Percentiles rank a stretch among this genome's conserved stretches.
Conservation (phyloP, 495 filamentous ascomycete species). For the Trichoderma orchidacearum region DNA sequence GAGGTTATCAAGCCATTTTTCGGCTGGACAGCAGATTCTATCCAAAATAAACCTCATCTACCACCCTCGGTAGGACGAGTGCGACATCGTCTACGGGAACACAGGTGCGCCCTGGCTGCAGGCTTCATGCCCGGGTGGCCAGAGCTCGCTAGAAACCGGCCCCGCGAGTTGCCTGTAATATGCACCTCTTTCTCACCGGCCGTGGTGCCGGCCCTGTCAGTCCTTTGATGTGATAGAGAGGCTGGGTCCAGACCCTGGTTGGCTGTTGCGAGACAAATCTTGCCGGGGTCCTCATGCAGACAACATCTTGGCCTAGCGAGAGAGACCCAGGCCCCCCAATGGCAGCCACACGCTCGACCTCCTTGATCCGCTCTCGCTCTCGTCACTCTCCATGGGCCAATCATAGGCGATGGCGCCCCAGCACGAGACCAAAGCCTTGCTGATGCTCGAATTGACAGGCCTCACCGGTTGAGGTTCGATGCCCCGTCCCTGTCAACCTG, state of each 20-base stretch:
- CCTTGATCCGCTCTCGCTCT: neutral
- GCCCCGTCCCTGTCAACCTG: neutral
- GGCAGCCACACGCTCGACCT: neutral
- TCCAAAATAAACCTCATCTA: no score
- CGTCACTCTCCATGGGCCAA: neutral
- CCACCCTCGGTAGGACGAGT: no score
- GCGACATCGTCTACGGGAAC: no score
- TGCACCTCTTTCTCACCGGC: neutral
- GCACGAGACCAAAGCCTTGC: neutral
- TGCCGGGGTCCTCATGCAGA: conserved; percentile 24
- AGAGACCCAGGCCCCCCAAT: neutral
- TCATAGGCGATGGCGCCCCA: neutral
- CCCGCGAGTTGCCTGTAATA: no score
- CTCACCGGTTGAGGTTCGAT: neutral
- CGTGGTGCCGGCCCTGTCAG: neutral
- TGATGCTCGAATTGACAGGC: neutral
- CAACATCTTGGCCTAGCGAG: neutral
- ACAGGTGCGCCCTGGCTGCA: no score
- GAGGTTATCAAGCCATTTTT: neutral
- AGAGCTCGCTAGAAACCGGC: no score
- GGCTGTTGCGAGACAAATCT: conserved; percentile 29
- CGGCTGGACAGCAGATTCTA: no score
- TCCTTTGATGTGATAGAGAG: neutral
- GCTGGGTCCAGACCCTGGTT: neutral
- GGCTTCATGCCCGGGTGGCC: no score